Percentiles rank a stretch among this genome's conserved stretches.
phyloP scores from a whole-genome alignment of 371 early-diverging fungal genomes.

The Apophysomyces elegans region DNA sequence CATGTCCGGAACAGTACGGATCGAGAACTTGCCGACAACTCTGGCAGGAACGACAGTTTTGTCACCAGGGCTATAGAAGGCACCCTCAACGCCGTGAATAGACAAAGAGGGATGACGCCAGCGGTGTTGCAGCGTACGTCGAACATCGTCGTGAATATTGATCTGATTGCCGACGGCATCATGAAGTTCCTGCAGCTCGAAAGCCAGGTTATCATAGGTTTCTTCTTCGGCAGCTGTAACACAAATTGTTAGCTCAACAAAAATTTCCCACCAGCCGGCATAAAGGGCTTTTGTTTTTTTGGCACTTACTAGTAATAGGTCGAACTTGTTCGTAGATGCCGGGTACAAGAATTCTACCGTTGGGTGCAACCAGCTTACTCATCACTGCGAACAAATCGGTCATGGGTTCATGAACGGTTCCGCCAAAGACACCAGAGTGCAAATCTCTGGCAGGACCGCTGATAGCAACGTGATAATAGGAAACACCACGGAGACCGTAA shows the following conservation, averaged over 20 bases:
- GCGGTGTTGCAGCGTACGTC: constrained; percentile 82
- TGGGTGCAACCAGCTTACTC: constrained; percentile 80
- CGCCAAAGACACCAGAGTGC: constrained; percentile 97
- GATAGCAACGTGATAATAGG: constrained; percentile 81
- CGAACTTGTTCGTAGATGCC: constrained; percentile 94
- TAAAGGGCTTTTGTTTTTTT: not conserved
- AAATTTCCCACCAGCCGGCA: not conserved
- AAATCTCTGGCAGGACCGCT: constrained; percentile 89
- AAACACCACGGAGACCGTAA: constrained; percentile 96
- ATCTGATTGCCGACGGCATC: constrained; percentile 79
- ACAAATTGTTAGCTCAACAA: not conserved
- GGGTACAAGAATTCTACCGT: constrained; percentile 91
- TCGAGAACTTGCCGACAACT: constrained; percentile 96
- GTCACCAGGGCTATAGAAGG: constrained; percentile 90
- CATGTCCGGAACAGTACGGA: constrained; percentile 94
- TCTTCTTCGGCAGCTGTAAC: constrained; percentile 69
- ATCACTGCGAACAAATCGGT: constrained; percentile 87
- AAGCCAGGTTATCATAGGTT: constrained; percentile 85
- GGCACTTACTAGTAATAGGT: constrained; percentile 66
- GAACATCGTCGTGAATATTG: constrained; percentile 78
- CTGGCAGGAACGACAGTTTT: constrained; percentile 98
- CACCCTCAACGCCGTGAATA: constrained; percentile 97
- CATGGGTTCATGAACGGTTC: constrained; percentile 98
- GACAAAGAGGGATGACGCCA: constrained; percentile 97
- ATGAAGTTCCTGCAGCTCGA: constrained; percentile 80